Percentiles rank a stretch among this genome's conserved stretches.
phyloP scores from a whole-genome alignment of 1,284 basidiomycete genomes.

The Pseudozyma tsukubaensis region DNA sequence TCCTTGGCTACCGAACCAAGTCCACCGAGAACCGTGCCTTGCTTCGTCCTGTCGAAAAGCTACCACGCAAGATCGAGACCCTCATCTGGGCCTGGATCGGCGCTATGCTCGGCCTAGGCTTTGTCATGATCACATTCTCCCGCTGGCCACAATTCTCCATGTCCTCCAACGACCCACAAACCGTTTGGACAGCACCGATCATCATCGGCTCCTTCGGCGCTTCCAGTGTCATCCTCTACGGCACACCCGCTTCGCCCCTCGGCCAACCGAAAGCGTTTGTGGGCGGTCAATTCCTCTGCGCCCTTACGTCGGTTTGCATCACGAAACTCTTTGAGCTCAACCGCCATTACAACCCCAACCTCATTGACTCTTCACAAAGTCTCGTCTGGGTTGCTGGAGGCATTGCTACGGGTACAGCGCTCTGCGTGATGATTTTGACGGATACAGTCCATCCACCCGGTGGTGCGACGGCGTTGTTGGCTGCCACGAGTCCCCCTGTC shows the following conservation, averaged over 20 bases:
- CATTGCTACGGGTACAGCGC: conserved; percentile 36
- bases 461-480: conserved; percentile 50
- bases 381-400: conserved; percentile 55
- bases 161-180: conserved; percentile 41
- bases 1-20: conserved; percentile 42
- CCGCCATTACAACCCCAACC: conserved; percentile 39
- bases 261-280: conserved; percentile 51
- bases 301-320: conserved; percentile 42
- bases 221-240: conserved; percentile 54
- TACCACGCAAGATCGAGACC: conserved; percentile 49
- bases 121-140: conserved; percentile 52
- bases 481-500: conserved; percentile 44
- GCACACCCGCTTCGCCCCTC: conserved; percentile 47
- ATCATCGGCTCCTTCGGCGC: conserved; percentile 58
- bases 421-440: conserved; percentile 49
- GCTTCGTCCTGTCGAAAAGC: conserved; percentile 31
- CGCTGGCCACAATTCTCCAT: conserved; percentile 43
- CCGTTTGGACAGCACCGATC: conserved; percentile 48
- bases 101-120: conserved; percentile 43
- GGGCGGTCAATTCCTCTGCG: conserved; percentile 49
- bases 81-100: conserved; percentile 55
- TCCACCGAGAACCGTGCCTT: conserved; percentile 28
- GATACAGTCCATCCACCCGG: conserved; percentile 56
- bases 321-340: conserved; percentile 55
- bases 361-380: conserved; percentile 38